phyloP scores from a whole-genome alignment of 306 rosid species.

The Pueraria montana region DNA sequence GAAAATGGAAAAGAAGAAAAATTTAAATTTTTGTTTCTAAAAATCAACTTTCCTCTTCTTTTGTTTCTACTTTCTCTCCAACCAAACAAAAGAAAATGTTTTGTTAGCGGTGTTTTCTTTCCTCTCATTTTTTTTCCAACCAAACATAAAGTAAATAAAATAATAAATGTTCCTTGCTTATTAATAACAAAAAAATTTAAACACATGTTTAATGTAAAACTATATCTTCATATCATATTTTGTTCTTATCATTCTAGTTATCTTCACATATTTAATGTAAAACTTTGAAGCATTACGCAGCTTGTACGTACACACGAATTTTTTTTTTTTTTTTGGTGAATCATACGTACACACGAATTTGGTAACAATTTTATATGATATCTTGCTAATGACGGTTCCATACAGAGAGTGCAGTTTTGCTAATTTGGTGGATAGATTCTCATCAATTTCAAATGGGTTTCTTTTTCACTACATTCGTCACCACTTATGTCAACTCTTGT shows the following conservation, averaged over 20 bases:
- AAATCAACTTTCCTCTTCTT: no score
- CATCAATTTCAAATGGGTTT: slow-evolving; percentile 42
- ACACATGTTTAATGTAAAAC: not conserved
- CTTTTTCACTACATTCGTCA: slow-evolving; percentile 40
- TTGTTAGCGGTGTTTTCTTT: no score
- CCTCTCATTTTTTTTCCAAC: no score
- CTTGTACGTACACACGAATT: slow-evolving; percentile 36
- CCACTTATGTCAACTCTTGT: slow-evolving; percentile 56
- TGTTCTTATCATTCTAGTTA: not conserved
- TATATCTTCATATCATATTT: not conserved
- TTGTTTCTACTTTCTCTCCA: no score
- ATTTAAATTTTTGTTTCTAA: no score
- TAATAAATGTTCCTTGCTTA: not conserved
- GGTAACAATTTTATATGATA: slow-evolving; percentile 14
- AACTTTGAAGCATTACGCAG: not conserved
- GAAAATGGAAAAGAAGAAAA: no score
- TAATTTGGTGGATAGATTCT: slow-evolving; percentile 46
- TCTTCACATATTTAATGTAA: not conserved
- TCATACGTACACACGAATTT: slow-evolving; percentile 12
- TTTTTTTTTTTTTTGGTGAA: no score
- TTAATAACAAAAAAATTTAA: not conserved
- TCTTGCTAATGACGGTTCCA: slow-evolving; percentile 44
- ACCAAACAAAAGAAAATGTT: no score
- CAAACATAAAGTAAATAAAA: no score
- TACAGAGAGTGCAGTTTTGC: slow-evolving; percentile 20